Percentiles rank a stretch among this genome's conserved stretches.
These are phyloP conservation scores for Lasiosphaeris hirsuta DNA, from an alignment of 495 filamentous ascomycete genomes.

Conservation along the genomic window DNA sequence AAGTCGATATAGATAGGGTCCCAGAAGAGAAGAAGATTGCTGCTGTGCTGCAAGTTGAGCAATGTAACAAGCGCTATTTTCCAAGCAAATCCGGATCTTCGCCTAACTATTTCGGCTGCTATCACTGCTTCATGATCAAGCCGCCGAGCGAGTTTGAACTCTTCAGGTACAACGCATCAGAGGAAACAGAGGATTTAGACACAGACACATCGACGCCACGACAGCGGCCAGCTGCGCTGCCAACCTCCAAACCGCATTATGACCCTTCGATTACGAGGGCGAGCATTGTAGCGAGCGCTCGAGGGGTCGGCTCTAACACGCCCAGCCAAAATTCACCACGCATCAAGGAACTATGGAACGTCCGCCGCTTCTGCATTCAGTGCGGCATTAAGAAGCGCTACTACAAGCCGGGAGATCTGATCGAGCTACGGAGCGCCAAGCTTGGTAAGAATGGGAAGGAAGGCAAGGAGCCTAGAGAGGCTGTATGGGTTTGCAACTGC, in stretches of 20 bases:
- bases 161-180: slow-evolving; percentile 13
- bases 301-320: background rate
- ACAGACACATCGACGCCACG: slow-evolving; percentile 1
- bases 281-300: slow-evolving; percentile 13
- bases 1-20: slow-evolving; percentile 14
- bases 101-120: slow-evolving; percentile 24
- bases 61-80: slow-evolving; percentile 17
- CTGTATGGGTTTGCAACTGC: slow-evolving; percentile 30
- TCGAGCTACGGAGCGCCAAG: slow-evolving; percentile 16
- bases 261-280: slow-evolving; percentile 26
- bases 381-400: slow-evolving; percentile 24
- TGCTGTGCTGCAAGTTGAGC: slow-evolving; percentile 22
- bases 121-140: slow-evolving; percentile 27
- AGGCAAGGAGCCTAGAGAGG: slow-evolving; percentile 12
- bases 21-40: slow-evolving; percentile 17
- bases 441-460: slow-evolving; percentile 1
- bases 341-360: slow-evolving; percentile 20
- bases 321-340: slow-evolving; percentile 12
- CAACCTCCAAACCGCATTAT: slow-evolving; percentile 27
- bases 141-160: slow-evolving; percentile 24
- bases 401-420: slow-evolving; percentile 24
- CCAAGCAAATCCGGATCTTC: background rate
- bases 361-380: slow-evolving; percentile 26
- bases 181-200: slow-evolving; percentile 4
- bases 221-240: background rate